These are phyloP conservation scores for Castanea crenata DNA, from an alignment of 306 rosid genomes.

Conservation along the genomic window DNA sequence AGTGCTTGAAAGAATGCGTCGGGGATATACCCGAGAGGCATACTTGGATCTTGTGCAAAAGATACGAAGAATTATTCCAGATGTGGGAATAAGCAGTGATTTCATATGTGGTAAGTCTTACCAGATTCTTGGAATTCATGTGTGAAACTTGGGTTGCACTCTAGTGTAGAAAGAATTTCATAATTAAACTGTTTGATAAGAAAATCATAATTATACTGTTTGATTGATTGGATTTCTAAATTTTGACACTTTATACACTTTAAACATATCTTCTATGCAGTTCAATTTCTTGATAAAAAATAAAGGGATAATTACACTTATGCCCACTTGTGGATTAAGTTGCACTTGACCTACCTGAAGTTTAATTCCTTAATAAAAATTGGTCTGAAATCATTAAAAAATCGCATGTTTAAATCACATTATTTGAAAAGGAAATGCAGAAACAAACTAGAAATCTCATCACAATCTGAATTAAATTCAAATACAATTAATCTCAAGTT, in stretches of 20 bases:
- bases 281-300: background rate
- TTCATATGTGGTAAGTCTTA: slow-evolving; percentile 75
- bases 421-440: too few relatives aligned
- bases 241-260: background rate
- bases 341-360: too few relatives aligned
- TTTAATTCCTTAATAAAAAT: too few relatives aligned
- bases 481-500: too few relatives aligned
- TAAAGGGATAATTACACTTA: too few relatives aligned
- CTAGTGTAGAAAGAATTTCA: background rate
- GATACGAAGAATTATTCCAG: slow-evolving; percentile 73
- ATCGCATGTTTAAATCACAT: too few relatives aligned
- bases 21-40: slow-evolving; percentile 93
- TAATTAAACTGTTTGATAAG: background rate
- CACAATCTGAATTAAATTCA: too few relatives aligned
- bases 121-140: background rate
- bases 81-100: slow-evolving; percentile 90
- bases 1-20: slow-evolving; percentile 89
- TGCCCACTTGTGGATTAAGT: too few relatives aligned
- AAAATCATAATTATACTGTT: background rate
- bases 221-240: background rate
- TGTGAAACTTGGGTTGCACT: too few relatives aligned
- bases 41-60: slow-evolving; percentile 89
- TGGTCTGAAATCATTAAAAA: too few relatives aligned
- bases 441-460: too few relatives aligned
- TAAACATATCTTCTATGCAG: background rate